Evolutionary conservation across 1,284 basidiomycete genomes (phyloP).

Genomic region (Agaricales sp.): DNA sequence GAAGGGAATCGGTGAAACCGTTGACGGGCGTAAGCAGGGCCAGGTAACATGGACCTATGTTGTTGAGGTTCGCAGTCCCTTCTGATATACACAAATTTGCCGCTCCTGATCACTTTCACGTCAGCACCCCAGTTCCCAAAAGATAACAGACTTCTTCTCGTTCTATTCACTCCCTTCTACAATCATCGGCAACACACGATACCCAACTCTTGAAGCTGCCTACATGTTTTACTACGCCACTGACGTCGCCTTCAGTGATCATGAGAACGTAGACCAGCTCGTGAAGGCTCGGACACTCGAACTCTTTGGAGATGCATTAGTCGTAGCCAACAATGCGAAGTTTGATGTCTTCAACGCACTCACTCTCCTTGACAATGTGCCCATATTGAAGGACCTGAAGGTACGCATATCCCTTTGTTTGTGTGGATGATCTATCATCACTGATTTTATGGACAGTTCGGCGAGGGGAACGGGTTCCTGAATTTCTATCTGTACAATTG

Average conservation of each 20-base stretch:
- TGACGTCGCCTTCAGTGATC: conserved; percentile 48
- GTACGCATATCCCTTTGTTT: conserved; percentile 26
- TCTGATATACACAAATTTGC: background rate
- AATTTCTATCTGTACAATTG: conserved; percentile 94
- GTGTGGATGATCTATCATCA: conserved; percentile 2
- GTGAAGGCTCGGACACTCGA: conserved; percentile 66
- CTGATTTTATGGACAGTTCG: conserved; percentile 53
- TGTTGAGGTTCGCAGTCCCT: conserved; percentile 63
- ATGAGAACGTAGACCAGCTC: conserved; percentile 44
- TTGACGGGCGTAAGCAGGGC: conserved; percentile 43
- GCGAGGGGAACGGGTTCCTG: conserved; percentile 80
- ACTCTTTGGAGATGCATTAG: conserved; percentile 70
- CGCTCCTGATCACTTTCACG: background rate
- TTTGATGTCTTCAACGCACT: conserved; percentile 98
- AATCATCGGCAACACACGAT: conserved; percentile 58
- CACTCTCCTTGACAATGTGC: conserved; percentile 89
- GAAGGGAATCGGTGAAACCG: conserved; percentile 52
- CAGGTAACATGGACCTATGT: conserved; percentile 98
- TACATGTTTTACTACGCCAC: conserved; percentile 92
- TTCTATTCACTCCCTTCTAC: conserved; percentile 96
- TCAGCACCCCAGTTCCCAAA: conserved; percentile 72
- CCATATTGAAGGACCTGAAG: conserved; percentile 76
- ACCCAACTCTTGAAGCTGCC: conserved; percentile 72
- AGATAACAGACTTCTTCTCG: conserved; percentile 93
- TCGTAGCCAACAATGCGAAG: conserved; percentile 71